phyloP scores from a whole-genome alignment of 2,329 filamentous ascomycete species.

The Fusarium pseudograminearum region DNA sequence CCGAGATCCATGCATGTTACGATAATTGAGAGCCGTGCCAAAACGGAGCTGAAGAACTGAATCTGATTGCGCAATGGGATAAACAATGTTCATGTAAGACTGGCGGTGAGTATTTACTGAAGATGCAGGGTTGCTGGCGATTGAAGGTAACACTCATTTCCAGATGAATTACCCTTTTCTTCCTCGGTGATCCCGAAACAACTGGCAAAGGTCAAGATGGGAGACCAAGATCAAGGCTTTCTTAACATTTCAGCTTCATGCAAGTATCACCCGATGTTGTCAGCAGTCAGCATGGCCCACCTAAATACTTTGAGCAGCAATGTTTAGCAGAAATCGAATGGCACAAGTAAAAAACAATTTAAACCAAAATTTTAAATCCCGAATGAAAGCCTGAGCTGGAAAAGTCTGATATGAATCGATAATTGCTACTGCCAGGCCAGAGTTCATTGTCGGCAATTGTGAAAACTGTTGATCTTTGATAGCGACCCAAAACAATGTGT shows the following conservation, averaged over 20 bases:
- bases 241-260: not conserved
- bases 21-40: not conserved
- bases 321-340: not conserved
- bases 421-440: not conserved
- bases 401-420: not conserved
- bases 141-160: too few species aligned
- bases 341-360: fast-evolving
- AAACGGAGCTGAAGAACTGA: not conserved
- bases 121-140: not conserved
- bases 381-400: not conserved
- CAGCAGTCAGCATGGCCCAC: not conserved
- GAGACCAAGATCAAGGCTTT: not conserved
- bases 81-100: not conserved
- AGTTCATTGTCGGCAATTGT: not conserved
- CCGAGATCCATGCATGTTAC: not conserved
- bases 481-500: fast-evolving
- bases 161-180: fast-evolving
- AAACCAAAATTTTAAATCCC: fast-evolving
- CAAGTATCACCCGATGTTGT: not conserved
- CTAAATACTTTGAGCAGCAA: not conserved
- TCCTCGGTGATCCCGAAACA: too few species aligned
- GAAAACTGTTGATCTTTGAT: fast-evolving
- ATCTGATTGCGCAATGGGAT: not conserved
- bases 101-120: not conserved
- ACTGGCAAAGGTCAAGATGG: too few species aligned